Percentiles rank a stretch among this genome's conserved stretches.
These are phyloP conservation scores for Neonectria faginata DNA, from an alignment of 2,329 filamentous ascomycete genomes.

Conservation along the genomic window DNA sequence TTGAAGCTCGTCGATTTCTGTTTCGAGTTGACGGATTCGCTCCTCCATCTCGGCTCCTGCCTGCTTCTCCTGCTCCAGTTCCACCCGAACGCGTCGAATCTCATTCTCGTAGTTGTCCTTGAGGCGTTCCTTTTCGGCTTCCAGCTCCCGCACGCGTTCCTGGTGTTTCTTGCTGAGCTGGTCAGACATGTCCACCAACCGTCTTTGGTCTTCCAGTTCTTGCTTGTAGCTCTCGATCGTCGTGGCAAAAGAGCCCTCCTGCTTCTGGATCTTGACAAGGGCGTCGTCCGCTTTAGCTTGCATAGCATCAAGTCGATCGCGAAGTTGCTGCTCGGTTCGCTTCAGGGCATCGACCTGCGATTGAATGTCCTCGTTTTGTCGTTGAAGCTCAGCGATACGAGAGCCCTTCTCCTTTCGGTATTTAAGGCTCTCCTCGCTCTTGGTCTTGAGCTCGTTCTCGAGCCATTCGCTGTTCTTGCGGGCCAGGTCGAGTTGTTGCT, in stretches of 20 bases:
- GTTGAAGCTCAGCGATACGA: slow-evolving; percentile 87
- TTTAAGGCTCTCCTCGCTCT: slow-evolving; percentile 86
- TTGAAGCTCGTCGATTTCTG: slow-evolving; percentile 66
- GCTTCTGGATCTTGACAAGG: slow-evolving; percentile 82
- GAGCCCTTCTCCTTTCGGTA: slow-evolving; percentile 95
- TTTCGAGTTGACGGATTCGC: slow-evolving; percentile 62
- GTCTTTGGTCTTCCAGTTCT: slow-evolving; percentile 83
- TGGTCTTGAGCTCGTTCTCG: slow-evolving; percentile 90
- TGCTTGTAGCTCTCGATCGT: slow-evolving; percentile 89
- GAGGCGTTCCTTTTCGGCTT: slow-evolving; percentile 68
- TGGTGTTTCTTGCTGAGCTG: slow-evolving; percentile 80
- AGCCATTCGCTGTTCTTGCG: slow-evolving; percentile 95
- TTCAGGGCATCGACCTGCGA: slow-evolving; percentile 81
- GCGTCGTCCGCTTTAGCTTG: slow-evolving; percentile 89
- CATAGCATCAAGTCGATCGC: slow-evolving; percentile 83
- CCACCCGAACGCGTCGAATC: slow-evolving; percentile 65
- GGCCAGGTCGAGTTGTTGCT: slow-evolving; percentile 89
- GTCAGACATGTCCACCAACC: slow-evolving; percentile 85
- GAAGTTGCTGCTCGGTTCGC: slow-evolving; percentile 82
- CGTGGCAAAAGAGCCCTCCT: slow-evolving; percentile 84
- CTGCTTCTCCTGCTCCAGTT: slow-evolving; percentile 67
- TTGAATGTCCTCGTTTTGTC: slow-evolving; percentile 85
- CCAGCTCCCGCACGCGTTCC: slow-evolving; percentile 76
- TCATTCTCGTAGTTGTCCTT: slow-evolving; percentile 75
- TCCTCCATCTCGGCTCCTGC: slow-evolving; percentile 61